Evolutionary conservation across 2,329 filamentous ascomycete species (phyloP), one percentile per base, ranked within the genome.

Genomic region (Exophiala oligosperma): DNA sequence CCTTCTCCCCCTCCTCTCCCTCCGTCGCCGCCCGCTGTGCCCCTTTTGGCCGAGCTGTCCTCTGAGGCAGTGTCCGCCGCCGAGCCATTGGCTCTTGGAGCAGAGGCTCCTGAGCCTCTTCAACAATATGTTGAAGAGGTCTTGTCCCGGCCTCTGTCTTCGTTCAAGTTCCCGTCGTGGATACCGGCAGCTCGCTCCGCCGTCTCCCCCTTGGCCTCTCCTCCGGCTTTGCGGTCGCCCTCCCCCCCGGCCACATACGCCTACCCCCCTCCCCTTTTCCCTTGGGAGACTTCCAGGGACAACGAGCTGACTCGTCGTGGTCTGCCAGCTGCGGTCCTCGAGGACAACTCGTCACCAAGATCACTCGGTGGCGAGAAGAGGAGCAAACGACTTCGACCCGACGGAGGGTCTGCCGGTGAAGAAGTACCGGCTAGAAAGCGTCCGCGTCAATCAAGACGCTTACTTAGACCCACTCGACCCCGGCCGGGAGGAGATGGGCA

Each of bases 331-430:
- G 24, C 63, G 61, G 11, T 60, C 56, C 40, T 65, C 63, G 12
- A 58, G 61, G 14, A 56, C 81, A 21, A 82, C 81, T 60, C 82
- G 83, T 59, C 79, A 84, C 64, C 81, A 80, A 59, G 78, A 81
- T 57, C 81, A 83, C 60, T 76, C 76, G 41, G 63, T 62, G 44
- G 62, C 71, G 47, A 72, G 72, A 54, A 72, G 76, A 48, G 73
- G 70, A 50, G 71, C 76, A 64, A 72, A 81, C 53, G 86, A 89
- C 64, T 84, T 87, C 70, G 87, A 89, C 77, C 79, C 86, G 50
- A 81, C 84, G 50, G 79, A 84, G 81, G 91, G 92, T 59, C 82
- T 97, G 9, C 93, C 93, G 14, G 89, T 97, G 57, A 88, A 92
- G 69, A 91, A 96, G 82, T 97, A 92, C 89, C 86, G 90, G 56